Base-by-base conservation (phyloP, 2,329 filamentous ascomycete genomes). In the Botrytis deweyae region DNA sequence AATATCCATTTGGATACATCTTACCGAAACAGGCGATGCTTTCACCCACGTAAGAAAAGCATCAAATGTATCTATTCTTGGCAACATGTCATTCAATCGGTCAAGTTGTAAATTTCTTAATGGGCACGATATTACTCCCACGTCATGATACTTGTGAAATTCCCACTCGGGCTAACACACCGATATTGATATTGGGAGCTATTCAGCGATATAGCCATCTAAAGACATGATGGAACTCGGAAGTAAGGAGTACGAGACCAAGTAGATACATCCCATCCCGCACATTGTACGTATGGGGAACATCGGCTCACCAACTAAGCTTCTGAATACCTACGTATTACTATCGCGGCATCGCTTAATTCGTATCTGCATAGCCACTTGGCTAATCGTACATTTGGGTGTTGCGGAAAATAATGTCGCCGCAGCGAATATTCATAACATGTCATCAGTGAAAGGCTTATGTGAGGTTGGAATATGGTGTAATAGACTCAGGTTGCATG, bases 361-460 rank as follows among this genome's bases (percentile, higher is more conserved):
- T 68, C 70, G 70, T 72, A 72, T 72, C 70, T 72, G 70, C 70
- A 72, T 59, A 49, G 62, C 70, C 70, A 72, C 63, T 61, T 72
- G 63, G 49, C 49, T 40, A 8, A 46, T 61, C 6, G 38, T 58
- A 52, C 20, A 20, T 25, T 16, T 68, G 40, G 29, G 33, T n/a
- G 36, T 29, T 68, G n/a, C 70, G n/a, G 49, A 72, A 67, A n/a
- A 59, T 36, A 29, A 44, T 58, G 36, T 46, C 55, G 55, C 70
- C 49, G 62, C 44, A 72, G 49, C 25, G 25, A n/a, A 18, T 18
- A 58, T 58, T 42, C 66, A 22, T 22, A 29, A 25, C 38, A 4
- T 36, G 14, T n/a, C 36, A 72, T 29, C 6, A 66, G 33, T n/a
- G 61, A 38, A n/a, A 42, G 22, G 61, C n/a, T 66, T 44, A 72